Percentiles rank a stretch among this genome's conserved stretches.
phyloP scores from a whole-genome alignment of 495 filamentous ascomycete genomes.

The Pyrenopolyporus hunteri region DNA sequence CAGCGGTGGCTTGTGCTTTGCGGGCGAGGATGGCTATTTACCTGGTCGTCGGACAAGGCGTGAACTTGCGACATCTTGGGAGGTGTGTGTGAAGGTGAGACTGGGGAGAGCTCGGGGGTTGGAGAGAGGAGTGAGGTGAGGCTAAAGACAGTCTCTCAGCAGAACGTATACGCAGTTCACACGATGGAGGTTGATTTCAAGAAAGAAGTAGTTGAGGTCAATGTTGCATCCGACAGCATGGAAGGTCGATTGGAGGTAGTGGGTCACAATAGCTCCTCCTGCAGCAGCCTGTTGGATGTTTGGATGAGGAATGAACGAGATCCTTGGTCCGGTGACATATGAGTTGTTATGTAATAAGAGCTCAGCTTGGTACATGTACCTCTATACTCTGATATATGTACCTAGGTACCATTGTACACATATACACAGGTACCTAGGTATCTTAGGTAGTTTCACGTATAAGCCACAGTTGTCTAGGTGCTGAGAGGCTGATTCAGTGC shows the following conservation, averaged over 20 bases:
- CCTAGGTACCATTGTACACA: neutral
- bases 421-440: too few relatives aligned
- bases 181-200: constrained; percentile 5
- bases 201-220: neutral
- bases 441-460: too few relatives aligned
- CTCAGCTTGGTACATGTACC: neutral
- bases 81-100: constrained; percentile 36
- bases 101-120: constrained; percentile 22
- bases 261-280: constrained; percentile 26
- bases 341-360: constrained; percentile 11
- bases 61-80: constrained; percentile 86
- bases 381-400: too few relatives aligned
- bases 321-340: constrained; percentile 30
- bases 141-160: constrained; percentile 14
- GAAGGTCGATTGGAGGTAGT: constrained; percentile 27
- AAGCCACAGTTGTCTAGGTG: neutral
- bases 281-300: constrained; percentile 12
- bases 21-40: constrained; percentile 47
- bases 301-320: constrained; percentile 6
- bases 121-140: constrained; percentile 15
- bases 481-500: too few relatives aligned
- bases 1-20: neutral
- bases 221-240: neutral
- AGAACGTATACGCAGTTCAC: constrained; percentile 1
- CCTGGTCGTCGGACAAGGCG: constrained; percentile 97